These are phyloP conservation scores for Puccinia horiana DNA, from an alignment of 1,284 basidiomycete genomes.

Conservation along the genomic window DNA sequence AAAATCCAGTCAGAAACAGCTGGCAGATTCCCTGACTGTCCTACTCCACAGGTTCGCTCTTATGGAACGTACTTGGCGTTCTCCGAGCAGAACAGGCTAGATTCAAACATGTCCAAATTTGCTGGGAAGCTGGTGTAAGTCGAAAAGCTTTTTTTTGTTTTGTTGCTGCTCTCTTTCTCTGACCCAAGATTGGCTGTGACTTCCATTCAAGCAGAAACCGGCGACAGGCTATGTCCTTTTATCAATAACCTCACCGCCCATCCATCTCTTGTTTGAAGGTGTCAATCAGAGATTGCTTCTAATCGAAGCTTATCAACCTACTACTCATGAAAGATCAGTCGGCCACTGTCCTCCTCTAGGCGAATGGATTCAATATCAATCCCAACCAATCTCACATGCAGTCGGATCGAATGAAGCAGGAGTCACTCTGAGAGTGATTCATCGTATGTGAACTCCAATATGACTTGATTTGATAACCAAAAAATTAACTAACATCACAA, in stretches of 20 bases:
- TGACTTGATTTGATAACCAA: neutral
- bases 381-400: conserved; percentile 33
- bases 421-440: conserved; percentile 50
- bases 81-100: conserved; percentile 15
- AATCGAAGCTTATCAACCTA: conserved; percentile 46
- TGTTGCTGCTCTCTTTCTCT: neutral
- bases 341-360: neutral
- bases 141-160: neutral
- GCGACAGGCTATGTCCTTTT: conserved; percentile 49
- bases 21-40: neutral
- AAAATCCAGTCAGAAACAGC: neutral
- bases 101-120: conserved; percentile 38
- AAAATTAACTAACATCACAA: conserved; percentile 47
- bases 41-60: conserved; percentile 20
- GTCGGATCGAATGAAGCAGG: conserved; percentile 50
- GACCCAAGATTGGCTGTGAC: neutral
- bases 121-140: conserved; percentile 29
- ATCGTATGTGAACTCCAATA: conserved; percentile 33
- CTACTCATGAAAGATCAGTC: neutral
- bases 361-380: conserved; percentile 51
- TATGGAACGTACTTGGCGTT: conserved; percentile 40
- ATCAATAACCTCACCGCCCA: conserved; percentile 51
- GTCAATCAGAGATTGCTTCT: conserved; percentile 50
- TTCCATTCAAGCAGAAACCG: conserved; percentile 42
- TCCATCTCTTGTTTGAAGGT: conserved; percentile 51